These are phyloP conservation scores for Scedosporium minutisporum DNA, from an alignment of 2,329 filamentous ascomycete species.

Conservation along the genomic window DNA sequence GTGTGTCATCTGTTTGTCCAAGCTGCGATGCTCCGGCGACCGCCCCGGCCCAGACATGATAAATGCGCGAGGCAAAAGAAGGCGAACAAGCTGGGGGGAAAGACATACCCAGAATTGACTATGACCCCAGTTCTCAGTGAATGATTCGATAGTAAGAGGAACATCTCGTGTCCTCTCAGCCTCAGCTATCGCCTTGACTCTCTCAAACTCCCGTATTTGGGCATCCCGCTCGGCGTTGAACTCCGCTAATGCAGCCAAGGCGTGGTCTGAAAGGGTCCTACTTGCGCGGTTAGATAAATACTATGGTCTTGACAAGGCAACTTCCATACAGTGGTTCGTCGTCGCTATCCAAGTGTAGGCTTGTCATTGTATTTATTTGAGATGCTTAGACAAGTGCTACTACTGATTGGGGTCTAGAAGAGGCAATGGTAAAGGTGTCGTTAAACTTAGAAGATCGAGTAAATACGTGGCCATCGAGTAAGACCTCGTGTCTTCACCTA, in stretches of 20 bases:
- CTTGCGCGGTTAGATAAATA: background rate
- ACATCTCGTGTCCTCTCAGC: constrained; percentile 20
- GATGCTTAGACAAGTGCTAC: background rate
- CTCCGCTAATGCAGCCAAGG: constrained; percentile 59
- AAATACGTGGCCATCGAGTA: background rate
- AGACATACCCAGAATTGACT: constrained; percentile 69
- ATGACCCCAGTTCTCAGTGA: constrained; percentile 74
- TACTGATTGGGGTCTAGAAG: background rate
- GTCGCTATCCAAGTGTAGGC: constrained; percentile 22
- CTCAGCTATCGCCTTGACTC: constrained; percentile 54
- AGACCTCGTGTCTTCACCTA: background rate
- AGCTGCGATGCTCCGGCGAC: too few species aligned
- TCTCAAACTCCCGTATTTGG: constrained; percentile 55
- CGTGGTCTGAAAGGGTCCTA: constrained; percentile 54
- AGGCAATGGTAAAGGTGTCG: background rate
- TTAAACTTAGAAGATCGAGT: background rate
- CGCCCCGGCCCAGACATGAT: too few species aligned
- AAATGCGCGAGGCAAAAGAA: too few species aligned
- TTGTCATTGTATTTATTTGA: constrained; percentile 3
- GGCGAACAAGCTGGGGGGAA: background rate
- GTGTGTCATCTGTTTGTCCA: background rate
- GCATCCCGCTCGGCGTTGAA: constrained; percentile 68
- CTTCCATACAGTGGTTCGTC: constrained; percentile 39
- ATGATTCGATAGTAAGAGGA: constrained; percentile 54
- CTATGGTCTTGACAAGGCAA: background rate